Percentiles rank a stretch among this genome's conserved stretches.
These are phyloP conservation scores for Sclerotinia glacialis DNA, from an alignment of 2,329 filamentous ascomycete genomes.

Conservation along the genomic window DNA sequence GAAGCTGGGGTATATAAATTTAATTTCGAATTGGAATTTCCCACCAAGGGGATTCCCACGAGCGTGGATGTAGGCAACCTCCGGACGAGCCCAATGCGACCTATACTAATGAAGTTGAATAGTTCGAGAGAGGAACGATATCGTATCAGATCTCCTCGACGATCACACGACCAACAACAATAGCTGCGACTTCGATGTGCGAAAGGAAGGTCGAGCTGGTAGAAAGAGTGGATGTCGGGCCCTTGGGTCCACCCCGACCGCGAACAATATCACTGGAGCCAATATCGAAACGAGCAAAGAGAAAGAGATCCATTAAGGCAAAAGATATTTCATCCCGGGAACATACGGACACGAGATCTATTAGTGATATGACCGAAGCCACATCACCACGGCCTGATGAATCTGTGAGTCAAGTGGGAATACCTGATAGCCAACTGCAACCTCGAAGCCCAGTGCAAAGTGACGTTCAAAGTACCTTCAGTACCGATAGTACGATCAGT, in stretches of 20 bases:
- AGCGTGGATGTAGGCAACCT: slow-evolving; percentile 79
- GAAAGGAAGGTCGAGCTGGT: slow-evolving; percentile 77
- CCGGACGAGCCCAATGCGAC: slow-evolving; percentile 8
- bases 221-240: slow-evolving; percentile 81
- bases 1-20: slow-evolving; percentile 76
- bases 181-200: slow-evolving; percentile 74
- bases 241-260: slow-evolving; percentile 69
- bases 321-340: slow-evolving; percentile 30
- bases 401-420: slow-evolving; percentile 39
- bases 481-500: slow-evolving; percentile 58
- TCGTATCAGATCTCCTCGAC: slow-evolving; percentile 89
- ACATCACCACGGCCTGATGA: slow-evolving; percentile 37
- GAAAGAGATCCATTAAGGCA: slow-evolving; percentile 37
- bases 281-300: slow-evolving; percentile 67
- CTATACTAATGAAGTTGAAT: slow-evolving; percentile 13
- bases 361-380: slow-evolving; percentile 29
- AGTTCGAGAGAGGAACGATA: slow-evolving; percentile 96
- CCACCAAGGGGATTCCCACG: slow-evolving; percentile 70
- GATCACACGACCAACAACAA: slow-evolving; percentile 82
- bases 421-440: slow-evolving; percentile 43
- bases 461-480: slow-evolving; percentile 65
- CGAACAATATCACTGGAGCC: slow-evolving; percentile 85
- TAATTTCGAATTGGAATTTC: slow-evolving; percentile 71
- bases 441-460: slow-evolving; percentile 48
- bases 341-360: slow-evolving; percentile 29